Base-by-base conservation (phyloP, 2,329 filamentous ascomycete species). In the Hortaea sp. region DNA sequence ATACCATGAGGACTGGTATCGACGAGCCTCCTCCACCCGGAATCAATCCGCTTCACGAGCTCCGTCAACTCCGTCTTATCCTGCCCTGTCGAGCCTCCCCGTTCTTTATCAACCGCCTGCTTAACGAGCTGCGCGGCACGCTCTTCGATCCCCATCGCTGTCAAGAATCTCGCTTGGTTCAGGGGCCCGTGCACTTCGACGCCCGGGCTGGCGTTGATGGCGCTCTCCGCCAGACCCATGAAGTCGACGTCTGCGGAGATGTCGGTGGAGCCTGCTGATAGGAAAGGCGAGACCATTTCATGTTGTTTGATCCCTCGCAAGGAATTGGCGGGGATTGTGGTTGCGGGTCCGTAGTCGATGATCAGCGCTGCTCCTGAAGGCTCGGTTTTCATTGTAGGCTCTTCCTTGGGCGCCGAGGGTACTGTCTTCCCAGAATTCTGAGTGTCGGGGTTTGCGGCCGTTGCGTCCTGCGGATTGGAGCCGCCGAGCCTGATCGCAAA, bases 191-290 rank as follows among this genome's bases (percentile, higher is more conserved):
- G 89, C 5, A 95, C 86, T 66, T 98, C 92, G 4, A 97, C 81
- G 1, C 82, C 84, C 1, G 82, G 76, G 53, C 83, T 89, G 0
- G 85, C 85, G 35, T 76, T 70, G 40, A 86, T 75, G 0, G 89
- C 89, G 1, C 84, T 75, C 62, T 97, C 89, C 0, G 88, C 89
- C 1, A 98, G 70, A 7, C 84, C 88, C 0, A 79, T 77, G 62
- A 98, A 98, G 65, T 98, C 92, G 1, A 98, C 92, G 61, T 98
- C 90, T 0, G 86, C 90, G 54, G 82, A 88, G 20, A 98, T 73
- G 62, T 98, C 92, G 2, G 94, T 88, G 28, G 83, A 76, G 0
- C 92, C 92, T 0, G 92, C 85, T 5, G 79, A 73, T 1, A 77
- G 74, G 58, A 98, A 88, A 4, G 92, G 88, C 20, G 81, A 88